A percentile compares a stretch with the other conserved stretches of the same genome.
phyloP scores from a whole-genome alignment of 1,284 basidiomycete species.

The Cutaneotrichosporon sp. region DNA sequence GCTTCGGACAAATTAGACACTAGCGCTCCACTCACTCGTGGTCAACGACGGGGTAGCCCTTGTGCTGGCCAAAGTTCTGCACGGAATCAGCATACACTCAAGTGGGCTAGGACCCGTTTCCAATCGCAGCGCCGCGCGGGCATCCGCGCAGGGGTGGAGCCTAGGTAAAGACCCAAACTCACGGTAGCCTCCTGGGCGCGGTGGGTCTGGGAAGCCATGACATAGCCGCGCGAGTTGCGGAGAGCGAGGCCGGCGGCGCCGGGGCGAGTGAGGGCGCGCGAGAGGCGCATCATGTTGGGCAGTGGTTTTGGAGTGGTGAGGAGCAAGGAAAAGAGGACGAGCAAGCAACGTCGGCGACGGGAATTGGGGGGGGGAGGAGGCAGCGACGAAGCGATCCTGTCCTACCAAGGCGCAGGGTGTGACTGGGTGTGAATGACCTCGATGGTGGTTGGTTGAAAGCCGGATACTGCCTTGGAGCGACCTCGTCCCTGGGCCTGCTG shows the following conservation, averaged over 20 bases:
- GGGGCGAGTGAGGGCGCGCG: conserved; percentile 29
- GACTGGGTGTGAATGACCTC: conserved; percentile 6
- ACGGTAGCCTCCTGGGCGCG: conserved; percentile 51
- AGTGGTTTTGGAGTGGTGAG: conserved; percentile 23
- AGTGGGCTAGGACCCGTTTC: neutral
- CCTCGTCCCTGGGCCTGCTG: no score
- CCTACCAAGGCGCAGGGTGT: neutral
- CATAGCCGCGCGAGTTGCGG: conserved; percentile 35
- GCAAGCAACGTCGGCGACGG: conserved; percentile 3
- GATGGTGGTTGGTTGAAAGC: conserved; percentile 7
- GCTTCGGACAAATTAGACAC: conserved; percentile 7
- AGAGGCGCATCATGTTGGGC: conserved; percentile 35
- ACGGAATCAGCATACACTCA: neutral
- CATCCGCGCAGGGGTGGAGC: neutral
- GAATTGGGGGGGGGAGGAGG: neutral
- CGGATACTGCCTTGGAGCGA: no score
- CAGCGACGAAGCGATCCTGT: neutral
- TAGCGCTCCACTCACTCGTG: conserved; percentile 60
- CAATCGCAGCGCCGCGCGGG: neutral
- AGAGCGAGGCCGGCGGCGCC: conserved; percentile 19
- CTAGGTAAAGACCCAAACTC: conserved; percentile 24
- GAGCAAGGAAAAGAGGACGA: conserved; percentile 14
- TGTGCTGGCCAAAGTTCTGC: conserved; percentile 53
- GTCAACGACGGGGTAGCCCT: conserved; percentile 87
- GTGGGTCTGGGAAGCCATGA: conserved; percentile 47